Evolutionary conservation across 495 filamentous ascomycete genomes (phyloP).

Genomic region (Lindgomyces ingoldianus): DNA sequence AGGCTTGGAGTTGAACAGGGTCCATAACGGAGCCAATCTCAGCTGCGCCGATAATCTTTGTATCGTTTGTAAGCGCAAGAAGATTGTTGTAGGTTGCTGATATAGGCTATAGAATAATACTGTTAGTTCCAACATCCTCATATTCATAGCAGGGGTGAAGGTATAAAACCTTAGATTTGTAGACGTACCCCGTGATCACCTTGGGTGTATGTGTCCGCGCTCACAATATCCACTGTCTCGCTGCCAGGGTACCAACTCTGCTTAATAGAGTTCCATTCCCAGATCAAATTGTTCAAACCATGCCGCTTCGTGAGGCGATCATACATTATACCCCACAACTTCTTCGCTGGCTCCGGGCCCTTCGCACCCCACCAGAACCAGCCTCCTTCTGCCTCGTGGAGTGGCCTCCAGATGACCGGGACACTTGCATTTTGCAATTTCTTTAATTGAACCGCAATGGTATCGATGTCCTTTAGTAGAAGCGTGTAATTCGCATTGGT

Average conservation of each 20-base stretch:
- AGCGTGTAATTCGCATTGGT: slow-evolving; percentile 51
- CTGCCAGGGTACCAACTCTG: slow-evolving; percentile 53
- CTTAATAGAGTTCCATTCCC: slow-evolving; percentile 54
- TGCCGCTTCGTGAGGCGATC: slow-evolving; percentile 49
- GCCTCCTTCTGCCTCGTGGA: slow-evolving; percentile 54
- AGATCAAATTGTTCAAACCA: slow-evolving; percentile 50
- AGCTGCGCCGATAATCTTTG: slow-evolving; percentile 51
- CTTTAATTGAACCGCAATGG: slow-evolving; percentile 52
- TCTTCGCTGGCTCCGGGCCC: slow-evolving; percentile 49
- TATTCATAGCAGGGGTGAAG: not conserved
- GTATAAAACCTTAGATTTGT: not conserved
- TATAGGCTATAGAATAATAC: slow-evolving; percentile 38
- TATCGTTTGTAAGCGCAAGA: slow-evolving; percentile 48
- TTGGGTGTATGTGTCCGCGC: slow-evolving; percentile 43
- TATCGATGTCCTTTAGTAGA: slow-evolving; percentile 53
- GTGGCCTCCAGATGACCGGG: slow-evolving; percentile 50
- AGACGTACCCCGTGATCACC: slow-evolving; percentile 16
- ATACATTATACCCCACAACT: slow-evolving; percentile 48
- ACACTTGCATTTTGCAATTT: slow-evolving; percentile 46
- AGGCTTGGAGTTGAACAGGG: slow-evolving; percentile 47
- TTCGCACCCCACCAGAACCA: slow-evolving; percentile 60
- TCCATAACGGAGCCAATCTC: slow-evolving; percentile 52
- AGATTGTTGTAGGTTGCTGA: slow-evolving; percentile 50
- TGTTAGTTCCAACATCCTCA: not conserved
- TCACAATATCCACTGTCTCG: slow-evolving; percentile 48